Evolutionary conservation across 1,139 yeast species (phyloP), one percentile per base, ranked within the genome.

Genomic region (Debaryomyces sp.): DNA sequence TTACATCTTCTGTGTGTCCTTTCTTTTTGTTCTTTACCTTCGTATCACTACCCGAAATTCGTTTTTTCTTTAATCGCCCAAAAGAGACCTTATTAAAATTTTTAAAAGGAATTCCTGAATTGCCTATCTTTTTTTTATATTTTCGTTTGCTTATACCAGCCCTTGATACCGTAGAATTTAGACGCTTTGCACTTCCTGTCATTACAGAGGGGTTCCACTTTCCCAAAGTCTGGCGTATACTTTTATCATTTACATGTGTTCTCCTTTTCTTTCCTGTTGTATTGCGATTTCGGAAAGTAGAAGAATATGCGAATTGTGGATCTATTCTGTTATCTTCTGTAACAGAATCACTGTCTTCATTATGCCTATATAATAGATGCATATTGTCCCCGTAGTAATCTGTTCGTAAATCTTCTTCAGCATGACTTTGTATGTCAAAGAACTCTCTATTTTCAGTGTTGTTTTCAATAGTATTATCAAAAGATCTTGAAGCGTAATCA

Each of bases 321-420:
- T 41, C 40, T 9, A 42, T 13, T 42, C 40, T 42, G 24, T 42
- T 42, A 12, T 42, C 54, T 41, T 63, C 68, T 13, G 51, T 51
- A 1, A 61, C 63, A 12, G 53, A 52, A 22, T 44, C 51, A 32
- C 48, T 50, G 21, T 45, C 50, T 26, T 51, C 58, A 15, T 30
- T 32, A 46, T 41, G 29, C 6, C 30, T 45, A 9, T 30, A 8
- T n/a, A 17, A 10, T n/a, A 23, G 4, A 12, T 10, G n/a, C n/a
- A 15, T n/a, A 18, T 12, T 37, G 3, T 23, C 29, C 13, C 17
- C 17, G 9, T 29, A 32, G 9, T 9, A 15, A 9, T 32, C 35
- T 17, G 18, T 21, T 4, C 6, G 26, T 12, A n/a, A 9, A n/a
- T n/a, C 26, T 10, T 37, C 30, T 5, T 23, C 18, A 24, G 7